Conservation (phyloP, 345 rosid species). For the Cardamine chenopodiifolia region DNA sequence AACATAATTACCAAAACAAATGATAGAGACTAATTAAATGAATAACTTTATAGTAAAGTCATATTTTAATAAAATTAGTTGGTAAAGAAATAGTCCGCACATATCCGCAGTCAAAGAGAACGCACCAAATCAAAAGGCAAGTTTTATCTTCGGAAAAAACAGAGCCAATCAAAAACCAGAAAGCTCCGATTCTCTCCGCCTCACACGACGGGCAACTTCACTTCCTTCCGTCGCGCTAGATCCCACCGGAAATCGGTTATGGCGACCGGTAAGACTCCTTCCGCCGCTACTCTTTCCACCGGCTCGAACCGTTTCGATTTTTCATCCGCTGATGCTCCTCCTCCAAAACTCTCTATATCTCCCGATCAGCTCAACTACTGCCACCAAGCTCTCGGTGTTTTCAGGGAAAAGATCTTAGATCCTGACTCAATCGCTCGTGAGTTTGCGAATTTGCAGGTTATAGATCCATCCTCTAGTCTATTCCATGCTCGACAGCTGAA, state of each 20-base stretch:
- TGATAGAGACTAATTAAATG: background rate
- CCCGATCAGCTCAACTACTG: conserved; percentile 65
- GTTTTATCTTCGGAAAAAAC: background rate
- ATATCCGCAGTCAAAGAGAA: background rate
- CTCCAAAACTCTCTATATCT: conserved; percentile 55
- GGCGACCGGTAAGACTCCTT: conserved; percentile 46
- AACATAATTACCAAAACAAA: background rate
- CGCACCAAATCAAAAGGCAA: background rate
- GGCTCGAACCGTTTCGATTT: conserved; percentile 41
- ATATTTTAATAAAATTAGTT: background rate
- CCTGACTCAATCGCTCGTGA: conserved; percentile 56
- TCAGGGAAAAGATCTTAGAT: conserved; percentile 50
- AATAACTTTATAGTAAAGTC: background rate
- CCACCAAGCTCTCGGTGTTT: conserved; percentile 57
- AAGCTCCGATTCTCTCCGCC: conserved; percentile 29
- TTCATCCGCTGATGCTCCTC: conserved; percentile 60
- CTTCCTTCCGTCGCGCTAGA: conserved; percentile 48
- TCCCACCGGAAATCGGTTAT: conserved; percentile 53
- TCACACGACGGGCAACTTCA: conserved; percentile 65
- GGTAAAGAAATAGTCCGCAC: background rate
- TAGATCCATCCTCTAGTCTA: conserved; percentile 13
- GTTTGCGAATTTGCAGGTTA: conserved; percentile 67
- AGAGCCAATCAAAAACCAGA: conserved; percentile 13
- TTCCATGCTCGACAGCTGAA: background rate
- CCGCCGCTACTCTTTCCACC: conserved; percentile 22